These are phyloP conservation scores for Candida sakaeoensis DNA, from an alignment of 805 yeast genomes.

Conservation along the genomic window DNA sequence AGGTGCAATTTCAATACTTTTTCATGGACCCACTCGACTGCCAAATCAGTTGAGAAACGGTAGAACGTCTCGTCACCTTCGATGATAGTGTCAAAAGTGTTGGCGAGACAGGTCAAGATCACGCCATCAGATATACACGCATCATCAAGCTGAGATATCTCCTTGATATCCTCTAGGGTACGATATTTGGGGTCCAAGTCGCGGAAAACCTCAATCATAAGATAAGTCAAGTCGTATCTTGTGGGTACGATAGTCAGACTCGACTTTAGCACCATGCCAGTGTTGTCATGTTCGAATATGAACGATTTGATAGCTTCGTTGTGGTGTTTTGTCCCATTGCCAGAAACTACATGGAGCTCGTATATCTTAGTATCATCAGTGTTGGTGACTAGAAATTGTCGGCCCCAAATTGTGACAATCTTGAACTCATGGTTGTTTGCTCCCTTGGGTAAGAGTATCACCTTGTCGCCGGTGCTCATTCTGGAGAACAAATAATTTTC, in stretches of 20 bases:
- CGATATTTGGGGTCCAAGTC: conserved; percentile 22
- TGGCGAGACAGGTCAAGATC: conserved; percentile 20
- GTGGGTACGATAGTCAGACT: conserved; percentile 39
- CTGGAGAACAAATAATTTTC: too few relatives aligned
- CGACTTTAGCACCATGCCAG: conserved; percentile 39
- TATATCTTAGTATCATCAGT: too few relatives aligned
- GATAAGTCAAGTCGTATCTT: conserved; percentile 37
- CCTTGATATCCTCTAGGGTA: conserved; percentile 44
- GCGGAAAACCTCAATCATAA: conserved; percentile 35
- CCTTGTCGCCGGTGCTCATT: conserved; percentile 13
- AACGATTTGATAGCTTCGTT: conserved; percentile 42
- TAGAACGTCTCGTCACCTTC: conserved; percentile 34
- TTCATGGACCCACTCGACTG: conserved; percentile 31
- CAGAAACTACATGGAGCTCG: conserved; percentile 38
- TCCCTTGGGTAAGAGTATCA: conserved; percentile 18
- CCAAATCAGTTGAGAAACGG: conserved; percentile 39
- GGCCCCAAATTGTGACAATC: conserved; percentile 5
- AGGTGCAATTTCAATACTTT: conserved; percentile 32
- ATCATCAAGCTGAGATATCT: conserved; percentile 25
- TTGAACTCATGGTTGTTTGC: conserved; percentile 8
- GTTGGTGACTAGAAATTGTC: conserved; percentile 13
- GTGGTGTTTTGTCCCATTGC: conserved; percentile 19
- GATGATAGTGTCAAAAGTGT: conserved; percentile 27
- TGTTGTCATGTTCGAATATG: conserved; percentile 20
- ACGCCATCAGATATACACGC: conserved; percentile 19